These are phyloP conservation scores for Pyrenophora tritici-repentis DNA, from an alignment of 2,329 filamentous ascomycete species.

Conservation along the genomic window DNA sequence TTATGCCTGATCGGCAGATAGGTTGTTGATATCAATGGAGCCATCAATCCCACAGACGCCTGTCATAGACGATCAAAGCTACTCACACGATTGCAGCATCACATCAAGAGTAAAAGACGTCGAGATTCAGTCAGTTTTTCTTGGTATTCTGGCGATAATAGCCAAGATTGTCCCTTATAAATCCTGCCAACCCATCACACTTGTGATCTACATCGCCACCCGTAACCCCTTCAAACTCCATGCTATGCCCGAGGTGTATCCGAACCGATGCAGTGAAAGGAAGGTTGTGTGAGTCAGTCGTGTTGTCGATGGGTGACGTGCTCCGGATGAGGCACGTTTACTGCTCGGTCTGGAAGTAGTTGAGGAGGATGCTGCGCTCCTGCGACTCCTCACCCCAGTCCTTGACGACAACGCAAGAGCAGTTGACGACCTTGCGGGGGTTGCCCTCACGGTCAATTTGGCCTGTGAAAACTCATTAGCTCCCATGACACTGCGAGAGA, in stretches of 20 bases:
- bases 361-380: constrained; percentile 97
- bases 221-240: constrained; percentile 15
- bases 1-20: no score
- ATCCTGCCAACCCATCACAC: constrained; percentile 19
- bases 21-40: no score
- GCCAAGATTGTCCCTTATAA: constrained; percentile 14
- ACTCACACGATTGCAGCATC: neutral
- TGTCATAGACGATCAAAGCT: no score
- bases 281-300: constrained; percentile 16
- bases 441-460: constrained; percentile 99
- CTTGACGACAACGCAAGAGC: constrained; percentile 99
- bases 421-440: constrained; percentile 99
- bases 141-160: constrained; percentile 7
- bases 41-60: no score
- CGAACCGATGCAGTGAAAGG: constrained; percentile 23
- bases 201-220: constrained; percentile 3
- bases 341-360: constrained; percentile 96
- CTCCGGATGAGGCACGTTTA: constrained; percentile 41
- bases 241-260: constrained; percentile 15
- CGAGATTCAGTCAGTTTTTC: constrained; percentile 6
- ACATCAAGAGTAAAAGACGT: neutral
- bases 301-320: constrained; percentile 10
- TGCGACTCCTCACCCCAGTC: constrained; percentile 99
- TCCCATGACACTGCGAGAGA: neutral
- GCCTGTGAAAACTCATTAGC: constrained; percentile 60